Conservation (phyloP, 1,139 yeast genomes). For the Geotrichum cucujoidarum region DNA sequence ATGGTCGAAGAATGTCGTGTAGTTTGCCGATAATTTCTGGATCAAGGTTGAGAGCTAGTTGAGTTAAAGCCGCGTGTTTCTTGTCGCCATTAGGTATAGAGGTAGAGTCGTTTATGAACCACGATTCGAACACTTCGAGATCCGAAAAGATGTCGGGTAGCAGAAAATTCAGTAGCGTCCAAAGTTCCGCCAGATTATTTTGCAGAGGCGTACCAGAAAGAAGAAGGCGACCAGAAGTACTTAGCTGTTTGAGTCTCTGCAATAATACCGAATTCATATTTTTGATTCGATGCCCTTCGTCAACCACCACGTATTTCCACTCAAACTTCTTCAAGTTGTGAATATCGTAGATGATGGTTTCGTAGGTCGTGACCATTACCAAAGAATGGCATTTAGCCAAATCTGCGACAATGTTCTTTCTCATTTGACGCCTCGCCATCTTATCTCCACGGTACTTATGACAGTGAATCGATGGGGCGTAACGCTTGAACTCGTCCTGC, state of each 20-base stretch:
- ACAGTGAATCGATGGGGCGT: constrained; percentile 96
- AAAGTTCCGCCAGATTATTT: constrained; percentile 83
- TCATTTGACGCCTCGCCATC: constrained; percentile 88
- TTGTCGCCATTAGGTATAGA: background rate
- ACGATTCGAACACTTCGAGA: constrained; percentile 78
- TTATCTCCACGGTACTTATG: constrained; percentile 95
- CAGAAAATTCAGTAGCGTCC: constrained; percentile 88
- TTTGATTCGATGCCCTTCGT: constrained; percentile 96
- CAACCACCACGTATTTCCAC: constrained; percentile 96
- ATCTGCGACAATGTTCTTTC: constrained; percentile 98
- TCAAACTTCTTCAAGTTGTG: constrained; percentile 83
- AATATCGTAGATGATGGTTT: constrained; percentile 91
- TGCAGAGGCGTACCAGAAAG: constrained; percentile 95
- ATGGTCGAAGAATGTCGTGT: constrained; percentile 91
- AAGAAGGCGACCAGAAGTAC: constrained; percentile 78
- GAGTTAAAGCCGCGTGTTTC: too few species aligned
- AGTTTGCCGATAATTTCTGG: constrained; percentile 72
- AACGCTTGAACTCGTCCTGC: constrained; percentile 98
- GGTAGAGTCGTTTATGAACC: constrained; percentile 57
- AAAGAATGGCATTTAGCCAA: constrained; percentile 92
- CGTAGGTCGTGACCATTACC: constrained; percentile 96
- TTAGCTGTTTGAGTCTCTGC: constrained; percentile 90
- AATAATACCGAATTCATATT: constrained; percentile 93
- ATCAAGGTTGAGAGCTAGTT: background rate
- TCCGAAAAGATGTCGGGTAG: constrained; percentile 98